Evolutionary conservation across 371 early-diverging fungal species (phyloP).

Genomic region (Haplosporangium sp.): DNA sequence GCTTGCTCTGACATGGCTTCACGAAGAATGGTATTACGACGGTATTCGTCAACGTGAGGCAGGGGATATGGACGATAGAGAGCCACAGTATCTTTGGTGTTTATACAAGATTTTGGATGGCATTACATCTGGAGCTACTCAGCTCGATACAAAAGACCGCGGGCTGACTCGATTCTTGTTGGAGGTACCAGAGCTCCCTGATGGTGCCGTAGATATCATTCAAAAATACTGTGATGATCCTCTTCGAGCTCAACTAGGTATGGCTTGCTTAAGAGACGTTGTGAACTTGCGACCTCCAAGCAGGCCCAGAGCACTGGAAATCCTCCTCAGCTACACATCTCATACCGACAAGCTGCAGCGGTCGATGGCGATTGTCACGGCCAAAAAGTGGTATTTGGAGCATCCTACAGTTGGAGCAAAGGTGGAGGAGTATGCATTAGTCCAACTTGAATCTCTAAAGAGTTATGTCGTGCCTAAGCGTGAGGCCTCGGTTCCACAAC

Average conservation of each 20-base stretch:
- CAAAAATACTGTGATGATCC: conserved; percentile 52
- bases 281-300: conserved; percentile 54
- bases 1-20: conserved; percentile 50
- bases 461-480: conserved; percentile 30
- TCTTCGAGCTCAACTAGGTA: conserved; percentile 38
- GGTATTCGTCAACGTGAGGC: conserved; percentile 30
- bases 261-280: conserved; percentile 45
- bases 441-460: conserved; percentile 34
- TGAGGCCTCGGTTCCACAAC: not conserved
- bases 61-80: conserved; percentile 35
- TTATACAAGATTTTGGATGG: conserved; percentile 53
- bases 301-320: conserved; percentile 33
- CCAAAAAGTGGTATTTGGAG: conserved; percentile 54
- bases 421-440: conserved; percentile 44
- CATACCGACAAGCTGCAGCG: conserved; percentile 37
- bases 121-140: conserved; percentile 40
- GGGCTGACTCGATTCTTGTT: conserved; percentile 48
- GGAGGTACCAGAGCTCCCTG: conserved; percentile 52
- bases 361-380: conserved; percentile 48
- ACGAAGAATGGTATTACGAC: conserved; percentile 56
- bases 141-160: conserved; percentile 42
- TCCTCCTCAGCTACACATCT: conserved; percentile 42
- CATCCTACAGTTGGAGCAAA: conserved; percentile 40
- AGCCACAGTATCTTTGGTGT: conserved; percentile 56
- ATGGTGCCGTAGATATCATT: conserved; percentile 52